Percentiles rank a stretch among this genome's conserved stretches.
Evolutionary conservation across 306 rosid genomes (phyloP).

Genomic region (Malus asiatica): DNA sequence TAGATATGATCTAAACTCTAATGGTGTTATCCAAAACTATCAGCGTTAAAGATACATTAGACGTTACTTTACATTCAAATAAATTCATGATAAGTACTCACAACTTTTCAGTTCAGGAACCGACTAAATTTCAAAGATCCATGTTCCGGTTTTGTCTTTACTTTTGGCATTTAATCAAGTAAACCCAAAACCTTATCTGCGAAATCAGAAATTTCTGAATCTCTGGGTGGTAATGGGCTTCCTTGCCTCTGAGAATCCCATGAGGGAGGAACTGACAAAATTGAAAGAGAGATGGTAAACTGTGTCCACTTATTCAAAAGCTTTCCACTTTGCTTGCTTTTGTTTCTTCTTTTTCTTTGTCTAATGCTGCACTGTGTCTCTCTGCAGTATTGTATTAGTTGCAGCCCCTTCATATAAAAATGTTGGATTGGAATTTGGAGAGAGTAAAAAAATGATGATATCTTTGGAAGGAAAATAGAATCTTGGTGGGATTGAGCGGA

Average conservation of each 20-base stretch:
- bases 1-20: too few relatives aligned
- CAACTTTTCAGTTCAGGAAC: too few relatives aligned
- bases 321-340: background rate
- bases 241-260: background rate
- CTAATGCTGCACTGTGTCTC: background rate
- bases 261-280: background rate
- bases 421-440: background rate
- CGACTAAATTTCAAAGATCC: too few relatives aligned
- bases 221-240: background rate
- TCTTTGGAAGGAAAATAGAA: slow-evolving; percentile 12
- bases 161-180: too few relatives aligned
- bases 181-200: background rate
- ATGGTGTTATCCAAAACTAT: too few relatives aligned
- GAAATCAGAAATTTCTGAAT: background rate
- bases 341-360: background rate
- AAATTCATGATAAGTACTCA: too few relatives aligned
- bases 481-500: slow-evolving; percentile 6
- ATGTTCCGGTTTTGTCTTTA: too few relatives aligned
- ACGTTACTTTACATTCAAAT: too few relatives aligned
- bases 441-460: background rate
- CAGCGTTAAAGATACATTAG: too few relatives aligned
- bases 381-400: background rate
- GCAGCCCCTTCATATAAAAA: background rate
- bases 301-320: background rate
- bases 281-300: background rate